phyloP scores from a whole-genome alignment of 345 rosid genomes.

The Melaleuca alternifolia region DNA sequence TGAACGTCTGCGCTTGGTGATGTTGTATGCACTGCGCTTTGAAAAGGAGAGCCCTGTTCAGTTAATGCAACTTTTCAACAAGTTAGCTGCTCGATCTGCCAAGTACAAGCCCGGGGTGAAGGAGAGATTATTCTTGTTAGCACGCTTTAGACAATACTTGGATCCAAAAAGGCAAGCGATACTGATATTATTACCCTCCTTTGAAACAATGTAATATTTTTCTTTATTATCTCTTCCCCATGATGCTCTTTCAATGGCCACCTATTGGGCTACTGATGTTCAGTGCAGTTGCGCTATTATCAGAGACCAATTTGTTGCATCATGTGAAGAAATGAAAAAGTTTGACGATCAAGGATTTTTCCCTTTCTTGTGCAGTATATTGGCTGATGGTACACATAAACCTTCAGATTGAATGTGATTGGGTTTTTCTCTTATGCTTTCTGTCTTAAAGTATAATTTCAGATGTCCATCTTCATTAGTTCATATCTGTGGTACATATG shows the following conservation, averaged over 20 bases:
- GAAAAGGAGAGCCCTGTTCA: constrained; percentile 98
- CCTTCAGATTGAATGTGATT: not conserved
- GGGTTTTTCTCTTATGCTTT: not conserved
- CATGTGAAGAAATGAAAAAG: not conserved
- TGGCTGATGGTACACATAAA: not conserved
- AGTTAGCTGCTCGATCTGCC: constrained; percentile 72
- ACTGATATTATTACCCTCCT: not conserved
- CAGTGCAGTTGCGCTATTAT: not conserved
- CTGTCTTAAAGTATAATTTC: not conserved
- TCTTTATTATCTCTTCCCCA: not conserved
- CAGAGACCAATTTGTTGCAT: not conserved
- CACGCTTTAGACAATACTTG: not conserved
- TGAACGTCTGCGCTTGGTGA: constrained; percentile 67
- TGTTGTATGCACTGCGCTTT: constrained; percentile 81
- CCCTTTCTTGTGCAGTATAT: not conserved
- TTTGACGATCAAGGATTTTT: not conserved
- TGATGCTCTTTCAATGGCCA: not conserved
- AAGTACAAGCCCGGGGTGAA: constrained; percentile 90
- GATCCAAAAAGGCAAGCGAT: not conserved
- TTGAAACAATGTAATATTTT: not conserved
- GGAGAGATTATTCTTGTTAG: not conserved
- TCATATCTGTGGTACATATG: not conserved
- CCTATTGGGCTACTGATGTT: not conserved
- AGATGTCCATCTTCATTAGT: not conserved
- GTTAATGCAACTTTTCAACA: constrained; percentile 92